These are phyloP conservation scores for Xylariales sp. DNA, from an alignment of 2,329 filamentous ascomycete species.

Conservation along the genomic window DNA sequence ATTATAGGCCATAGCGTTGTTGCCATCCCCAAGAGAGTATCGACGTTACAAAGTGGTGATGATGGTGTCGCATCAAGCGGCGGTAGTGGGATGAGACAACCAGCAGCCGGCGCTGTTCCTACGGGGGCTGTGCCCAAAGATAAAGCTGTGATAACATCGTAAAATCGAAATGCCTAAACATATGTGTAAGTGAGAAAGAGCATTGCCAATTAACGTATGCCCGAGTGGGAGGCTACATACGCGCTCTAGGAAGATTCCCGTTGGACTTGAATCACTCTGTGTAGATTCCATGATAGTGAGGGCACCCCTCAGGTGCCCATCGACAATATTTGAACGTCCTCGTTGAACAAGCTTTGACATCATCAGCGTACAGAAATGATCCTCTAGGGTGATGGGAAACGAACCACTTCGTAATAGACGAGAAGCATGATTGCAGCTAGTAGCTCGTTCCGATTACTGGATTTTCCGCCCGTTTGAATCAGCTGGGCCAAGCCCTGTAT, in stretches of 20 bases:
- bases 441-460: conserved; percentile 49
- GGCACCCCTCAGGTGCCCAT: conserved; percentile 57
- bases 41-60: conserved; percentile 47
- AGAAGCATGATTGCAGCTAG: conserved; percentile 57
- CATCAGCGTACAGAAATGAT: conserved; percentile 9
- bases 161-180: conserved; percentile 58
- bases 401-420: conserved; percentile 60
- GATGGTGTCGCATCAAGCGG: conserved; percentile 38
- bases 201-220: not conserved
- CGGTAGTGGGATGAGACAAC: conserved; percentile 41
- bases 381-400: conserved; percentile 18
- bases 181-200: not conserved
- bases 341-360: conserved; percentile 52
- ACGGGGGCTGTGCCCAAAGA: conserved; percentile 56
- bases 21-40: conserved; percentile 57
- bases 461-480: conserved; percentile 47
- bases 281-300: conserved; percentile 55
- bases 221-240: conserved; percentile 33
- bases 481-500: conserved; percentile 53
- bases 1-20: conserved; percentile 61
- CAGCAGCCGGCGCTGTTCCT: conserved; percentile 42
- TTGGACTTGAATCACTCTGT: conserved; percentile 40
- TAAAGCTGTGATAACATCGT: conserved; percentile 60
- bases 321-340: conserved; percentile 55
- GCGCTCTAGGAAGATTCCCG: conserved; percentile 54